phyloP scores from a whole-genome alignment of 768 basidiomycete genomes.

The Butyriboletus loyo region DNA sequence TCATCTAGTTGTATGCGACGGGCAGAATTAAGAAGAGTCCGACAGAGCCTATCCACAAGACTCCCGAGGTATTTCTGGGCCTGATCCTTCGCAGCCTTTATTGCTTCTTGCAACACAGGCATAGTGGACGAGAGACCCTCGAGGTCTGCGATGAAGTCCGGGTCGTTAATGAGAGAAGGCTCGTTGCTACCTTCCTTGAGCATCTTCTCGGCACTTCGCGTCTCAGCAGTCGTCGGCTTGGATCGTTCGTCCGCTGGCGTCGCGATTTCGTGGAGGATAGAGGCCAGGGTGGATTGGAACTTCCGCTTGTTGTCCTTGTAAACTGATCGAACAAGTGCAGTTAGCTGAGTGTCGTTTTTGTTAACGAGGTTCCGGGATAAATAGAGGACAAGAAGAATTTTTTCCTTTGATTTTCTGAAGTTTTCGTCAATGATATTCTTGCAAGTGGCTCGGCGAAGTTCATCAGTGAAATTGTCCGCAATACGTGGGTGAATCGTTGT shows the following conservation, averaged over 20 bases:
- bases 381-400: constrained; percentile 17
- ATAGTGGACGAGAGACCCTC: constrained; percentile 8
- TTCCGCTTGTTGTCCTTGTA: constrained; percentile 12
- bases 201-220: constrained; percentile 14
- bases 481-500: constrained; percentile 16
- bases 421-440: constrained; percentile 15
- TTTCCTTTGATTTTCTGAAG: constrained; percentile 25
- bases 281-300: constrained; percentile 9
- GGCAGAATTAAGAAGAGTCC: constrained; percentile 6
- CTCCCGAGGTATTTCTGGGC: constrained; percentile 19
- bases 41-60: constrained; percentile 18
- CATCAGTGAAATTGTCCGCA: constrained; percentile 17
- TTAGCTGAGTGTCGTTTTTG: constrained; percentile 12
- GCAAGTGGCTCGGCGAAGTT: constrained; percentile 13
- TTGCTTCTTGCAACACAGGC: constrained; percentile 18
- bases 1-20: constrained; percentile 20
- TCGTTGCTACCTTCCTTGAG: constrained; percentile 22
- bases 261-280: constrained; percentile 15
- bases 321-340: constrained; percentile 13
- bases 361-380: constrained; percentile 13
- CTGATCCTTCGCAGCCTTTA: constrained; percentile 9
- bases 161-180: constrained; percentile 18
- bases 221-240: constrained; percentile 13
- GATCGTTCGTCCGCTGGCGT: neutral
- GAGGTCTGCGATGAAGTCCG: constrained; percentile 23